phyloP scores from a whole-genome alignment of 306 rosid species.

The Medicago arabica region DNA sequence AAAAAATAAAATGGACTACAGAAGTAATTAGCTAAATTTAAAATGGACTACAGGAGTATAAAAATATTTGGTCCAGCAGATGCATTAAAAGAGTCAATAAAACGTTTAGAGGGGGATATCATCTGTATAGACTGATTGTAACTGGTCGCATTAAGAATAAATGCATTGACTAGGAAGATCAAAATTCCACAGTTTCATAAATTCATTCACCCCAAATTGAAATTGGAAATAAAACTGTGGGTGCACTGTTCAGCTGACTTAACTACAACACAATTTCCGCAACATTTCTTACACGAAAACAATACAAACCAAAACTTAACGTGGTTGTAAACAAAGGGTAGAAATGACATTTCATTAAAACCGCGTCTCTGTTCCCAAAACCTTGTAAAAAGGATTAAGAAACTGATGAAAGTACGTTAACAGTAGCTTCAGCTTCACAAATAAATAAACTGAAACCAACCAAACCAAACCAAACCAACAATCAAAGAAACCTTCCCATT shows the following conservation, averaged over 20 bases:
- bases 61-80: neutral
- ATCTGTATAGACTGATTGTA: neutral
- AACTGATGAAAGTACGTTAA: neutral
- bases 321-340: conserved; percentile 11
- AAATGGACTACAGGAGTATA: too few relatives aligned
- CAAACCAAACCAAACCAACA: neutral
- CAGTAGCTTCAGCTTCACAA: neutral
- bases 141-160: neutral
- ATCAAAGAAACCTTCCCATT: neutral
- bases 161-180: neutral
- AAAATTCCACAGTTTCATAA: neutral
- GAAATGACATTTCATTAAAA: neutral
- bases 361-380: conserved; percentile 51
- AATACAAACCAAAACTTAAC: neutral
- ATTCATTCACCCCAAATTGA: neutral
- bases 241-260: neutral
- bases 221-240: neutral
- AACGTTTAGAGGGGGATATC: neutral
- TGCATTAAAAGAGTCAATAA: neutral
- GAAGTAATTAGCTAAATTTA: too few relatives aligned
- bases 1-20: too few relatives aligned
- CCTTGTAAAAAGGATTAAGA: neutral
- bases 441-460: conserved; percentile 4
- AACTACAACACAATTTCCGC: conserved; percentile 17
- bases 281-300: neutral